Evolutionary conservation across 1,139 yeast genomes (phyloP).

Genomic region (Kurtzmaniella quercitrusa): DNA sequence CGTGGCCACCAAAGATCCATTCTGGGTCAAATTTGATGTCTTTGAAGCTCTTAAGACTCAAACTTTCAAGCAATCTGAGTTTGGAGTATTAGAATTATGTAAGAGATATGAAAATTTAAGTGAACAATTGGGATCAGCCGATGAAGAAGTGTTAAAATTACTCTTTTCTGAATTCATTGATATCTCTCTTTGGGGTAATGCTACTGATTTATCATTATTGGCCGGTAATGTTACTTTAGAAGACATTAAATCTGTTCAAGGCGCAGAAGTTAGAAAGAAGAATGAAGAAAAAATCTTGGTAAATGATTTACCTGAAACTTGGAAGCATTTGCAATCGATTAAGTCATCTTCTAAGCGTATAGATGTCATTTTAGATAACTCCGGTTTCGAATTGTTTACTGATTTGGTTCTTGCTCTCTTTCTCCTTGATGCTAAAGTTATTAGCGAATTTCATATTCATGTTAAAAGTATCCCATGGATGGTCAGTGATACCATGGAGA

Average conservation of each 20-base stretch:
- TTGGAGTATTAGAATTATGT: constrained; percentile 82
- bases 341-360: constrained; percentile 40
- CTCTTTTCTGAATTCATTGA: constrained; percentile 77
- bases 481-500: constrained; percentile 90
- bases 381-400: constrained; percentile 92
- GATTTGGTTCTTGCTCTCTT: constrained; percentile 76
- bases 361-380: constrained; percentile 87
- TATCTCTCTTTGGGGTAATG: constrained; percentile 95
- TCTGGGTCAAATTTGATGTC: constrained; percentile 64
- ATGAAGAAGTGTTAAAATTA: constrained; percentile 45
- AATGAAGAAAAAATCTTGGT: constrained; percentile 79
- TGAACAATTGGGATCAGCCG: constrained; percentile 39
- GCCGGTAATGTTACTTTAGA: constrained; percentile 77
- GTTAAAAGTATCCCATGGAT: constrained; percentile 95
- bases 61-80: constrained; percentile 70
- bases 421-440: constrained; percentile 66
- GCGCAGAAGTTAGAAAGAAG: constrained; percentile 77
- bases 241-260: constrained; percentile 88
- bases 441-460: constrained; percentile 66
- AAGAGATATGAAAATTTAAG: constrained; percentile 47
- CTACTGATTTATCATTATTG: constrained; percentile 86
- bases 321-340: constrained; percentile 42
- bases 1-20: constrained; percentile 19
- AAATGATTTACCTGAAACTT: constrained; percentile 70
- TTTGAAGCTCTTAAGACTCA: constrained; percentile 66